Conservation (phyloP, 2,329 filamentous ascomycete species). For the Paramyrothecium sp. region DNA sequence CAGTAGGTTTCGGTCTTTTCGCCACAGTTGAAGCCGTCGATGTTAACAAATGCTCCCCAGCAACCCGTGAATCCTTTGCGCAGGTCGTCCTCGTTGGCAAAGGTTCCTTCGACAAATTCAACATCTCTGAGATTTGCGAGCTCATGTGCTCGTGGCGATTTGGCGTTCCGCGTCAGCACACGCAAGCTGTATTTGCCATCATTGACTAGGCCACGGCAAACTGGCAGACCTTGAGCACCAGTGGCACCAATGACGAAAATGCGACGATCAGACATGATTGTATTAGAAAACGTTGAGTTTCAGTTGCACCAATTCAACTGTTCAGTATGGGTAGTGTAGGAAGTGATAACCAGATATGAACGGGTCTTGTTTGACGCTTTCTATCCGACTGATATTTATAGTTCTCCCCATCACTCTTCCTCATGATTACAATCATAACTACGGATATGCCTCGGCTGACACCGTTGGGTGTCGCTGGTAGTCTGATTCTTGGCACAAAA, state of each 20-base stretch:
- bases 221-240: slow-evolving; percentile 49
- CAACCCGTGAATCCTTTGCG: slow-evolving; percentile 41
- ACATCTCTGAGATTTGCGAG: slow-evolving; percentile 38
- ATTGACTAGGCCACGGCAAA: slow-evolving; percentile 38
- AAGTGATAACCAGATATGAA: too few species aligned
- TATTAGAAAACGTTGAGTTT: too few species aligned
- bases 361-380: too few species aligned
- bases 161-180: slow-evolving; percentile 45
- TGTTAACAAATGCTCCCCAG: slow-evolving; percentile 51
- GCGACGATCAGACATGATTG: neutral
- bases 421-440: too few species aligned
- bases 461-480: too few species aligned
- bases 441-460: too few species aligned
- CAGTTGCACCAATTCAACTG: too few species aligned
- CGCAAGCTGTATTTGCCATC: slow-evolving; percentile 42
- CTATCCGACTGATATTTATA: too few species aligned
- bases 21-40: slow-evolving; percentile 48
- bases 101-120: slow-evolving; percentile 44
- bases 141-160: slow-evolving; percentile 39
- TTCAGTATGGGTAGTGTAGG: too few species aligned
- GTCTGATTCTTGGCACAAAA: too few species aligned
- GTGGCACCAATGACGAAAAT: slow-evolving; percentile 46
- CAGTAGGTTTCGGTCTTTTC: neutral
- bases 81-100: slow-evolving; percentile 42
- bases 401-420: too few species aligned